A percentile compares a stretch with the other conserved stretches of the same genome.
Evolutionary conservation across 768 basidiomycete genomes (phyloP).

Genomic region (Trametes cingulata): DNA sequence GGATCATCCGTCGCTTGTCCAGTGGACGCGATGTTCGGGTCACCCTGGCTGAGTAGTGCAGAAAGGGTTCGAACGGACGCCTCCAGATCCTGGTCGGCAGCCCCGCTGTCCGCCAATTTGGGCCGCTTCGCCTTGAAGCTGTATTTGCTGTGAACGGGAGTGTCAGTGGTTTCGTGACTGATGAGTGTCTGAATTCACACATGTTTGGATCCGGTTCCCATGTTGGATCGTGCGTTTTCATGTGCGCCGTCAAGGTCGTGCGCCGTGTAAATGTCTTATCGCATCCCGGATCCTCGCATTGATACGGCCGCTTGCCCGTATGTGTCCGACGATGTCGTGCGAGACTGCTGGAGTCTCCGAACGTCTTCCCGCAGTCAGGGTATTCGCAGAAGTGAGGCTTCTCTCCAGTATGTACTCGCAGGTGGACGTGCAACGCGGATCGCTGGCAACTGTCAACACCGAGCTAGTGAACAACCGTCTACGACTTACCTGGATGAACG

Average conservation of each 20-base stretch:
- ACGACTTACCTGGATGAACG: constrained; percentile 79
- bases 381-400: constrained; percentile 92
- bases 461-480: neutral
- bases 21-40: constrained; percentile 21
- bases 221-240: constrained; percentile 82
- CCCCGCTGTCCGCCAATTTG: constrained; percentile 50
- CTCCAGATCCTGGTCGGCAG: constrained; percentile 57
- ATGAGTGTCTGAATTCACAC: constrained; percentile 44
- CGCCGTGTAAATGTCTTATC: constrained; percentile 88
- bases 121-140: constrained; percentile 71
- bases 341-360: constrained; percentile 89
- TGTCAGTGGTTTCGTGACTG: constrained; percentile 20
- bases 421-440: constrained; percentile 87
- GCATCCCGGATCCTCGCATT: constrained; percentile 79
- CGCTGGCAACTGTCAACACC: constrained; percentile 49
- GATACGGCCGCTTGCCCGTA: constrained; percentile 84
- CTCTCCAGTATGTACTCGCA: constrained; percentile 89
- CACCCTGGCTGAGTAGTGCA: constrained; percentile 59
- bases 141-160: constrained; percentile 56
- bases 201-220: constrained; percentile 86
- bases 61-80: constrained; percentile 78
- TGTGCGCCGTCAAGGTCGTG: constrained; percentile 82
- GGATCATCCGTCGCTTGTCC: constrained; percentile 6
- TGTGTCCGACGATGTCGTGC: constrained; percentile 90
- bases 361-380: constrained; percentile 83